Evolutionary conservation across 192 early-diverging fungal genomes (phyloP), one percentile per base, ranked within the genome.

Genomic region (Endogone sp.): DNA sequence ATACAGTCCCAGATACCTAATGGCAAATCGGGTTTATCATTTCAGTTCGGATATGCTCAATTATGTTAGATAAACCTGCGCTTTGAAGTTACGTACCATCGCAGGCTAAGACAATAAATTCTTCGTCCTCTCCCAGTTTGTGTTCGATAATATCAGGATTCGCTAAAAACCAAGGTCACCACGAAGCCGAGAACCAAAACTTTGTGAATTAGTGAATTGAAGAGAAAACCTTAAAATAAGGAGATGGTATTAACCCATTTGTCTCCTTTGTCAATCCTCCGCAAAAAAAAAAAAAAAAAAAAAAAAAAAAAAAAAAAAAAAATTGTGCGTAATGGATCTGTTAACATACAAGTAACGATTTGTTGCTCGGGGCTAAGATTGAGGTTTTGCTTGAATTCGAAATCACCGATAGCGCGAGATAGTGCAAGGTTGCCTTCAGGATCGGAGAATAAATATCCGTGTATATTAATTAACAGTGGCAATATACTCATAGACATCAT

Each of bases 1-100:
- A 97, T 91, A 75, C 93, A 95, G 79, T 99, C 98, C 96, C 96
- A 99, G 71, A 99, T 99, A 49, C 98, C 93, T 95, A 76, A 37
- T 44, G 2, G 24, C 20, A 60, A 44, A 23, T 49, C 9, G 37
- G n/a, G n/a, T n/a, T n/a, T n/a, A n/a, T n/a, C n/a, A n/a, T n/a
- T n/a, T n/a, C 26, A 49, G 0, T 6, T 71, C 25, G 24, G 13
- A 26, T 22, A 32, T 3, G 2, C 26, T 28, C 3, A n/a, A 32
- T 24, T 1, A 11, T 29, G 8, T 9, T n/a, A 1, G 25, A 74
- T 29, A 71, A 64, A 26, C 4, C 58, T 49, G 20, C 23, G 4
- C 54, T 57, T 29, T 10, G 6, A 64, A 64, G 16, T 57, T 70
- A 29, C 65, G 65, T 79, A 91, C 94, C 98, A 76, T 99, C 98